Evolutionary conservation across 148 eudicot genomes (phyloP).

Genomic region (Polygonum maritimum): DNA sequence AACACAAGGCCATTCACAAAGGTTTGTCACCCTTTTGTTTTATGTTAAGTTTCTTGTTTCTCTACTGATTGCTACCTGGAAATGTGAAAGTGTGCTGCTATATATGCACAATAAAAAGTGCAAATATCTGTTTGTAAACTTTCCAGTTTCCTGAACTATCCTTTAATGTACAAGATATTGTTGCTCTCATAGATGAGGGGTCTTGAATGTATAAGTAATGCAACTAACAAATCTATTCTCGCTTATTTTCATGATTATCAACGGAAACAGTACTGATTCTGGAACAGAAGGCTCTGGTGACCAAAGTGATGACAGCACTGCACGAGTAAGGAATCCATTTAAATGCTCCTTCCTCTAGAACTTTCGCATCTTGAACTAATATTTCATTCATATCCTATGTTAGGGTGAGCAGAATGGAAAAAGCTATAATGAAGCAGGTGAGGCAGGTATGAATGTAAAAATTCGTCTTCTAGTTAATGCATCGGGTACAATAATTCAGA

Average conservation of each 20-base stretch:
- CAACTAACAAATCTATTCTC: not conserved
- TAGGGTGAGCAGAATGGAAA: constrained; percentile 32
- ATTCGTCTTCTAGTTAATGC: not conserved
- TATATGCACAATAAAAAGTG: not conserved
- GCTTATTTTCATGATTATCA: not conserved
- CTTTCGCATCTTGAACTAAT: not conserved
- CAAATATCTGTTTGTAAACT: not conserved
- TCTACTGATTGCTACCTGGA: not conserved
- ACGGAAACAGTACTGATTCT: constrained; percentile 29
- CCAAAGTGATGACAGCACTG: constrained; percentile 35
- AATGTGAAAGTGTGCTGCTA: not conserved
- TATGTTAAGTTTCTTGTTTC: not conserved
- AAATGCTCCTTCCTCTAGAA: not conserved
- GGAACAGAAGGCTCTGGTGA: constrained; percentile 44
- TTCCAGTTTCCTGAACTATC: not conserved
- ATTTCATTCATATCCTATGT: constrained; percentile 5
- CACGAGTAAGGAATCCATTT: constrained; percentile 27
- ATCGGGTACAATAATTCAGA: not conserved
- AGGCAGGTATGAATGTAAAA: constrained; percentile 22
- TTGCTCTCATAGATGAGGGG: not conserved
- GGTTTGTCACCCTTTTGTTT: constrained; percentile 21
- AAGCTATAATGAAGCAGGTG: constrained; percentile 23
- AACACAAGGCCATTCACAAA: constrained; percentile 27
- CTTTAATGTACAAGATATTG: not conserved
- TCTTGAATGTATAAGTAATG: not conserved